Evolutionary conservation across 441 rosid species (phyloP).

Genomic region (Croton setiger): DNA sequence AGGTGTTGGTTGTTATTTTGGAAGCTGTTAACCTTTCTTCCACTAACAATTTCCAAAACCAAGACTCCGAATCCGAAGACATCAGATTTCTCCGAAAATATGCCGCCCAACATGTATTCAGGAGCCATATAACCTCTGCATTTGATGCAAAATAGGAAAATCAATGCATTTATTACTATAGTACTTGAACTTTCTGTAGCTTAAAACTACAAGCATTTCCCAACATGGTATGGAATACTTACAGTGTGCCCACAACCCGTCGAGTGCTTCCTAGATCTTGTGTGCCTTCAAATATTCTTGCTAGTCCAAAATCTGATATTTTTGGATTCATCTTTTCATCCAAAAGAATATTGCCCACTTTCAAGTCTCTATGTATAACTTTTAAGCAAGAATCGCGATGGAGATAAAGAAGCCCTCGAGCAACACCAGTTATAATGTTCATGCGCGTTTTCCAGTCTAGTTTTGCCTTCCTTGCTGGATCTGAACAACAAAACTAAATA

Average conservation of each 20-base stretch:
- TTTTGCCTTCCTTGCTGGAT: neutral
- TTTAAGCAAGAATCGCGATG: slow-evolving; percentile 23
- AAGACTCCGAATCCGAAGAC: slow-evolving; percentile 19
- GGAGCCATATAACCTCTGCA: slow-evolving; percentile 30
- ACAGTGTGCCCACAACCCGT: slow-evolving; percentile 24
- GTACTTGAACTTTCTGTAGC: neutral
- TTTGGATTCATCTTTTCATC: slow-evolving; percentile 25
- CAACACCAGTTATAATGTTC: slow-evolving; percentile 11
- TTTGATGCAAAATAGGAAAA: neutral
- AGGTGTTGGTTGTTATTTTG: neutral
- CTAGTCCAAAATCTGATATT: slow-evolving; percentile 30
- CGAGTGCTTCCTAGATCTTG: slow-evolving; percentile 12
- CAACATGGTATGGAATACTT: neutral
- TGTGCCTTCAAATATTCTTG: slow-evolving; percentile 18
- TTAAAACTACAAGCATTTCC: neutral
- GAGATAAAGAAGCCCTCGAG: slow-evolving; percentile 26
- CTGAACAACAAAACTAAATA: neutral
- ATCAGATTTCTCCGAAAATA: slow-evolving; percentile 16
- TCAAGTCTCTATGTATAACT: slow-evolving; percentile 23
- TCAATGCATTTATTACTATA: neutral
- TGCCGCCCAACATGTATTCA: slow-evolving; percentile 18
- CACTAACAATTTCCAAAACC: slow-evolving; percentile 15
- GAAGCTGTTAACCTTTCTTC: neutral
- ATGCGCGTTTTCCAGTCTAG: slow-evolving; percentile 19
- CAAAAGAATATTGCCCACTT: slow-evolving; percentile 14